Base-by-base conservation (phyloP, 2,329 filamentous ascomycete genomes). In the Botryosphaeria dothidea region DNA sequence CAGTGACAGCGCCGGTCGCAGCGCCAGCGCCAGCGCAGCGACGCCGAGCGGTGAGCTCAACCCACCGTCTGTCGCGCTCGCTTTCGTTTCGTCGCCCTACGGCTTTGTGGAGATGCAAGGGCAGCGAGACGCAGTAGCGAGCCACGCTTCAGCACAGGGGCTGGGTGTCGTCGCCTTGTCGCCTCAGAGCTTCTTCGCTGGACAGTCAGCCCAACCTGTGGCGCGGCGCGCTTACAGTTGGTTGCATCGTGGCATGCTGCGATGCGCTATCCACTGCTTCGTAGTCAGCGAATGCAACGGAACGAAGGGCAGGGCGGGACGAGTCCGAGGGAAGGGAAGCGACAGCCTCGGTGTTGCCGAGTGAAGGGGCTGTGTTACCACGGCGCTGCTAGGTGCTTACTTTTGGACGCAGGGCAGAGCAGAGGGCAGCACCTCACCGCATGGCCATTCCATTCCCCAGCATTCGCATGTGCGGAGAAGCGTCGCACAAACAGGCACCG, bases 401-500 rank as follows among this genome's bases (percentile, higher is more conserved):
- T 21, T 4, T 21, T 19, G 38, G 17, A 60, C 41, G 56, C 56
- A 60, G 56, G 56, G 56, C 25, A 60, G 56, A 60, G 56, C 41
- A 60, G 56, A 60, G 27, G 41, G 38, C 25, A 29, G n/a, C 38
- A 46, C 38, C 56, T 60, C 56, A 60, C 56, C 56, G 56, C 56
- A 58, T 58, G 54, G 54, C 54, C 38, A 11, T 58, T 45, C 54
- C 23, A 4, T 58, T 58, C 54, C 38, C 54, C 38, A 45, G 54
- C 36, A 23, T 17, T 60, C 27, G 49, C 49, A 52, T 60, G 34
- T 60, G 56, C 56, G 56, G 56, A 46, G 41, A 34, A 31, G 38
- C 41, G 56, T 60, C 41, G 56, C 56, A 60, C 56, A 25, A 60
- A 46, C 56, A 60, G 56, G 56, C 56, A 60, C 56, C 56, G 49